Evolutionary conservation across 2,329 filamentous ascomycete species (phyloP).

Genomic region (Paracamarosporium sp.): DNA sequence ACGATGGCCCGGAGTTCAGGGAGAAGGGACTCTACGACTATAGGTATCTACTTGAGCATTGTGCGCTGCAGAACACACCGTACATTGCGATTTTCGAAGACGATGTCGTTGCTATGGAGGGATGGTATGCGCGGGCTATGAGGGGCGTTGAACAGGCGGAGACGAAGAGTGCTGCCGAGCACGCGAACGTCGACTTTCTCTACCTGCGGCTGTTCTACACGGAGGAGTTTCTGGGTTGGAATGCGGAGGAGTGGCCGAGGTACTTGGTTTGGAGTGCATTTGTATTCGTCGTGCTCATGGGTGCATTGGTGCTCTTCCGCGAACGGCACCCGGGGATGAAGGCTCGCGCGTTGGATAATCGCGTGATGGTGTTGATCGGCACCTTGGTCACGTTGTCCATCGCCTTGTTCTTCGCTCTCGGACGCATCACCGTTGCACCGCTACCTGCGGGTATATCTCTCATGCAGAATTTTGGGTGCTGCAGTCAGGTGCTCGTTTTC

Average conservation of each 20-base stretch:
- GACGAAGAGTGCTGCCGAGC: constrained; percentile 28
- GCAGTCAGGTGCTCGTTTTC: constrained; percentile 54
- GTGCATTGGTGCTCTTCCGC: constrained; percentile 37
- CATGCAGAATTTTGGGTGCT: constrained; percentile 54
- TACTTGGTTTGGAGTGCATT: constrained; percentile 46
- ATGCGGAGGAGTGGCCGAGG: constrained; percentile 49
- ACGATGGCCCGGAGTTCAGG: constrained; percentile 33
- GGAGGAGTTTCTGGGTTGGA: constrained; percentile 55
- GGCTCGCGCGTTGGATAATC: not conserved
- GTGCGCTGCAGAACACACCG: constrained; percentile 44
- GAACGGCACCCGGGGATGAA: constrained; percentile 11
- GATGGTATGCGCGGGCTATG: constrained; percentile 54
- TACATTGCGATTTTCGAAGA: constrained; percentile 57
- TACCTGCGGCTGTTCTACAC: constrained; percentile 58
- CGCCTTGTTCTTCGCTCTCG: constrained; percentile 50
- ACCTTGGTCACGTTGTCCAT: constrained; percentile 33
- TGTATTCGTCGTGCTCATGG: constrained; percentile 24
- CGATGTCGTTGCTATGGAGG: constrained; percentile 55
- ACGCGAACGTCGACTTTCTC: constrained; percentile 39
- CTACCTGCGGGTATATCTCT: constrained; percentile 45
- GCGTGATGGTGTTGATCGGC: not conserved
- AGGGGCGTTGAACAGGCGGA: constrained; percentile 45
- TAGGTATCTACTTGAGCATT: constrained; percentile 50
- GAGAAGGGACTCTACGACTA: constrained; percentile 56
- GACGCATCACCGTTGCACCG: constrained; percentile 47